Evolutionary conservation across 2,329 filamentous ascomycete species (phyloP).

Genomic region (Cercospora janseana): DNA sequence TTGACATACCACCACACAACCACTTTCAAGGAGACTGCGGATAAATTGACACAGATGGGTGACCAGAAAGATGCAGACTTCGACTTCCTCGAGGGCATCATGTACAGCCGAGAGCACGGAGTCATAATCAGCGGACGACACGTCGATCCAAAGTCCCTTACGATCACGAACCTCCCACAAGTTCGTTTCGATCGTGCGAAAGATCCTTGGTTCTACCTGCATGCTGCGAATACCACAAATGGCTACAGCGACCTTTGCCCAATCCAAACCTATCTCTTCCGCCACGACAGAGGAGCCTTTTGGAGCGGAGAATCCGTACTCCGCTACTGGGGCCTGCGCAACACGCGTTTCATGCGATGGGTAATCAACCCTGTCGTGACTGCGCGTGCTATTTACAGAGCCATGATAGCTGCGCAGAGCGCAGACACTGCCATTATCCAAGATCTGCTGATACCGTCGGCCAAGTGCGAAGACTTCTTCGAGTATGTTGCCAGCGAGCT

Average conservation of each 20-base stretch:
- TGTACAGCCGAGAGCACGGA: conserved; percentile 45
- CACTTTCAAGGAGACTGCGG: conserved; percentile 43
- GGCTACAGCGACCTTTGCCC: conserved; percentile 39
- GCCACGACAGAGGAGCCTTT: conserved; percentile 63
- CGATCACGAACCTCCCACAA: background rate
- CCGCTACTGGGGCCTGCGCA: conserved; percentile 59
- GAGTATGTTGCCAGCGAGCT: conserved; percentile 49
- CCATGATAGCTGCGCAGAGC: conserved; percentile 57
- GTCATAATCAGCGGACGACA: conserved; percentile 45
- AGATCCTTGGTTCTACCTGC: conserved; percentile 73
- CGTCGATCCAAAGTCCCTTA: background rate
- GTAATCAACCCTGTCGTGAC: conserved; percentile 59
- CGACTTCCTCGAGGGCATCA: conserved; percentile 55
- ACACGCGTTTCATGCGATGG: conserved; percentile 58
- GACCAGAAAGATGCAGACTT: conserved; percentile 35
- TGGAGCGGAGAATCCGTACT: conserved; percentile 62
- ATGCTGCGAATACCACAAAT: conserved; percentile 49
- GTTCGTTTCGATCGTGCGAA: conserved; percentile 52
- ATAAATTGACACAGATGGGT: conserved; percentile 29
- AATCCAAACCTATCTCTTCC: conserved; percentile 55
- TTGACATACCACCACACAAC: conserved; percentile 46
- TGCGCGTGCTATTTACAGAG: conserved; percentile 62
- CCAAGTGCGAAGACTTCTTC: conserved; percentile 52
- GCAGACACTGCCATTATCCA: conserved; percentile 58
- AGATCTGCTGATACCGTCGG: conserved; percentile 59